phyloP scores from a whole-genome alignment of 805 yeast genomes.

The Cyberlindnera misumaiensis region DNA sequence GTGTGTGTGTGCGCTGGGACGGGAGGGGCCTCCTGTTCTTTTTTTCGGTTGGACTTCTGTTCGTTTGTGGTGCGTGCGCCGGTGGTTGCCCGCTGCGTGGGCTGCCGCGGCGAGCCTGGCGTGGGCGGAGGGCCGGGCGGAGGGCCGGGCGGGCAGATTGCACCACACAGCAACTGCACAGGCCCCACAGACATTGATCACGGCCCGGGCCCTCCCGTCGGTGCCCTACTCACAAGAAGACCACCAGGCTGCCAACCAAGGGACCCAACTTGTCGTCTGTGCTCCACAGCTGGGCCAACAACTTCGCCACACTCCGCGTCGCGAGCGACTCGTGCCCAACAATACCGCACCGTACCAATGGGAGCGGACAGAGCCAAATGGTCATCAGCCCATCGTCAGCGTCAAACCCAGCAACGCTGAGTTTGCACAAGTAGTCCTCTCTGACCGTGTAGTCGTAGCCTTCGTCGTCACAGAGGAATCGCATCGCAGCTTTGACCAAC shows the following conservation, averaged over 20 bases:
- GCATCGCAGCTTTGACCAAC: background rate
- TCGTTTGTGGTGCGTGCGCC: background rate
- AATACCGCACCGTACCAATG: background rate
- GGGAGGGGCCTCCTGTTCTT: background rate
- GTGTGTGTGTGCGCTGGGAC: background rate
- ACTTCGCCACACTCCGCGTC: background rate
- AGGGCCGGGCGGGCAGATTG: background rate
- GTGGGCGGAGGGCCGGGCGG: background rate
- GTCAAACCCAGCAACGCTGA: background rate
- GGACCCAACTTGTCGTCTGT: background rate
- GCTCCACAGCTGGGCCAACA: background rate
- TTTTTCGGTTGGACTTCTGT: background rate
- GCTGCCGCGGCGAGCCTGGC: too few relatives aligned
- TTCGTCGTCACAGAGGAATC: background rate
- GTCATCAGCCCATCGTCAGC: background rate
- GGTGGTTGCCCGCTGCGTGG: too few relatives aligned
- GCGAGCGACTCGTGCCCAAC: background rate
- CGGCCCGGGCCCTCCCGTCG: too few relatives aligned
- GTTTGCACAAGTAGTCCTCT: background rate
- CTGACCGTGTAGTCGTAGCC: background rate
- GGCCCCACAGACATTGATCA: background rate
- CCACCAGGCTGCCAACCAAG: background rate
- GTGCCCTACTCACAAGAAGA: too few relatives aligned
- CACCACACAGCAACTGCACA: background rate
- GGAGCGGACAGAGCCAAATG: background rate